A percentile compares a stretch with the other conserved stretches of the same genome.
phyloP scores from a whole-genome alignment of 2,329 filamentous ascomycete genomes.

The Colletotrichum destructivum region DNA sequence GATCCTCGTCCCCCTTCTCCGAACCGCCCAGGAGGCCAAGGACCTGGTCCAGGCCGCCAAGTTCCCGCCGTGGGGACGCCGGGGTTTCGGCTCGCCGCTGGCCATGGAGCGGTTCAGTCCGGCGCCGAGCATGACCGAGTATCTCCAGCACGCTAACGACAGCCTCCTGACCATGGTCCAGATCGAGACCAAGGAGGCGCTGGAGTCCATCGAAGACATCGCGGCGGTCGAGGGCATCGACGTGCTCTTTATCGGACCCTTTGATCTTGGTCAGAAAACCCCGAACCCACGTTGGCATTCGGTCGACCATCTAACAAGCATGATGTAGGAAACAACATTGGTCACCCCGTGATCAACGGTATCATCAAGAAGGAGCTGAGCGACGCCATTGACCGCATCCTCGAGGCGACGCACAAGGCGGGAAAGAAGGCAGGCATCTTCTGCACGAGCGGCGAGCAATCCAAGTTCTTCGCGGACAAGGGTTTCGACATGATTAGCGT shows the following conservation, averaged over 20 bases:
- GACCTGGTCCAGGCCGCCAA: slow-evolving; percentile 67
- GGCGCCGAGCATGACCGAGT: slow-evolving; percentile 66
- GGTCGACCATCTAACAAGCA: neutral
- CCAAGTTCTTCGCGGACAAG: slow-evolving; percentile 66
- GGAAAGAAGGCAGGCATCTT: slow-evolving; percentile 78
- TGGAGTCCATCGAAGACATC: slow-evolving; percentile 74
- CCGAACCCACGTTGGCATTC: slow-evolving; percentile 33
- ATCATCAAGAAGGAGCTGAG: slow-evolving; percentile 72
- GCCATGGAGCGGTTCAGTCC: slow-evolving; percentile 65
- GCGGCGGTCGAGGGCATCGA: slow-evolving; percentile 73
- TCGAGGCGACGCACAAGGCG: slow-evolving; percentile 70
- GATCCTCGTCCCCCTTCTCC: slow-evolving; percentile 68
- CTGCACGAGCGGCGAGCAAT: slow-evolving; percentile 69
- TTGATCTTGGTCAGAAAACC: slow-evolving; percentile 67
- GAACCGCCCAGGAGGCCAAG: slow-evolving; percentile 67
- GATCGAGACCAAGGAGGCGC: slow-evolving; percentile 76
- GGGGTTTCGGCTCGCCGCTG: slow-evolving; percentile 71
- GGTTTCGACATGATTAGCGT: slow-evolving; percentile 76
- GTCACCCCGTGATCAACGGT: slow-evolving; percentile 72
- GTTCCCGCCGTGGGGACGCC: slow-evolving; percentile 68
- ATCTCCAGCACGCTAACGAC: slow-evolving; percentile 70
- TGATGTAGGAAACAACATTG: slow-evolving; percentile 69
- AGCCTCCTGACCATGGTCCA: slow-evolving; percentile 76
- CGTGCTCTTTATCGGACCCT: slow-evolving; percentile 76
- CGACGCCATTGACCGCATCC: slow-evolving; percentile 70